phyloP scores from a whole-genome alignment of 768 basidiomycete species.

The Coprinopsis marcescibilis region DNA sequence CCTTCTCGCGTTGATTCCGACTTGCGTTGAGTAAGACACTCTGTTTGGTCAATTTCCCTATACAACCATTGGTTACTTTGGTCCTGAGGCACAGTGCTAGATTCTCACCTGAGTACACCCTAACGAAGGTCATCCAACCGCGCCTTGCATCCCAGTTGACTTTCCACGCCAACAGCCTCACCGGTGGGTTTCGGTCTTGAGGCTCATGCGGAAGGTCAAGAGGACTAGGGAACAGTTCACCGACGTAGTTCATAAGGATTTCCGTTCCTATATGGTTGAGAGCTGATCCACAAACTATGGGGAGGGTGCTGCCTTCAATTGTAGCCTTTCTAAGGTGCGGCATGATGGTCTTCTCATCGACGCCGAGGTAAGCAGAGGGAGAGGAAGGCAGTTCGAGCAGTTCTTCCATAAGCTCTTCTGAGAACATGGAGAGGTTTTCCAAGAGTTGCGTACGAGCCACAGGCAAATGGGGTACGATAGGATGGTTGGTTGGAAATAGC shows the following conservation, averaged over 20 bases:
- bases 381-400: constrained; percentile 53
- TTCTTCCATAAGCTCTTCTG: constrained; percentile 72
- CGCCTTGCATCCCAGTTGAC: constrained; percentile 75
- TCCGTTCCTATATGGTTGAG: constrained; percentile 78
- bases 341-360: constrained; percentile 48
- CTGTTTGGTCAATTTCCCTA: constrained; percentile 67
- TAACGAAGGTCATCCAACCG: constrained; percentile 92
- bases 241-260: constrained; percentile 74
- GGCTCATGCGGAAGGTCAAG: constrained; percentile 50
- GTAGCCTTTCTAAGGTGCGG: constrained; percentile 65
- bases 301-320: constrained; percentile 58
- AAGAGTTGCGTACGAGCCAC: constrained; percentile 65
- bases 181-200: constrained; percentile 40
- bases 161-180: constrained; percentile 80
- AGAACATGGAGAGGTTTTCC: constrained; percentile 76
- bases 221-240: constrained; percentile 75
- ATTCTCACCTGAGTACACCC: constrained; percentile 75
- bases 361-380: constrained; percentile 59
- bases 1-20: constrained; percentile 64
- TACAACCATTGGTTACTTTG: constrained; percentile 4
- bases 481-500: constrained; percentile 55
- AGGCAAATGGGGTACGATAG: constrained; percentile 59
- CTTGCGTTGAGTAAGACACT: constrained; percentile 58
- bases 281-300: constrained; percentile 81
- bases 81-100: not conserved